phyloP scores from a whole-genome alignment of 2,329 filamentous ascomycete species.

The Penicillium sclerotigenum region DNA sequence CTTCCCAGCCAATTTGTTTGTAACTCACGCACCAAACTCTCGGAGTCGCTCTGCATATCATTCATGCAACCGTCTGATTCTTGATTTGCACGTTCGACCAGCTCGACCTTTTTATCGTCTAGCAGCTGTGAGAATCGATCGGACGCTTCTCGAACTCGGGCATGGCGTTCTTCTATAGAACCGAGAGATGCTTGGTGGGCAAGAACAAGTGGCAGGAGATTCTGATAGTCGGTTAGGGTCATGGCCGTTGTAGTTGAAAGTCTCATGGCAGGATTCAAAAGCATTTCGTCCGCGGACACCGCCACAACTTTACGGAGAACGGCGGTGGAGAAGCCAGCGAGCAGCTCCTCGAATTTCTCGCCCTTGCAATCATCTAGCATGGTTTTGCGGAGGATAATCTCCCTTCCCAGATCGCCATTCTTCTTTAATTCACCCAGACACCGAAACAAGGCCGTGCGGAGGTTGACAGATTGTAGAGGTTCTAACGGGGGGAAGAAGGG shows the following conservation, averaged over 20 bases:
- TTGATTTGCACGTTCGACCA: constrained; percentile 41
- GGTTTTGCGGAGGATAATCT: constrained; percentile 79
- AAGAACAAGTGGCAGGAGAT: constrained; percentile 63
- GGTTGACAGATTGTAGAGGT: constrained; percentile 83
- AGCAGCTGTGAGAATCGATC: constrained; percentile 63
- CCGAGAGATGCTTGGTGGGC: constrained; percentile 68
- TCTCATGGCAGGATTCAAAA: constrained; percentile 51
- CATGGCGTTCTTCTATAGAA: constrained; percentile 58
- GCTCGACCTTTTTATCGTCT: constrained; percentile 58
- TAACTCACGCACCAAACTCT: constrained; percentile 47
- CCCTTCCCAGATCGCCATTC: constrained; percentile 74
- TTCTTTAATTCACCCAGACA: constrained; percentile 84
- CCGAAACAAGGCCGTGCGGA: constrained; percentile 78
- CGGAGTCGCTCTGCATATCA: constrained; percentile 37
- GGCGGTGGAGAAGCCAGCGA: constrained; percentile 77
- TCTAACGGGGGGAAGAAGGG: constrained; percentile 90
- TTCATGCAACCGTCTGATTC: constrained; percentile 21
- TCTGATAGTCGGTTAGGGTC: constrained; percentile 34
- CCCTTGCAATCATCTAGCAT: constrained; percentile 97
- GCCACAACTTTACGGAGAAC: constrained; percentile 70
- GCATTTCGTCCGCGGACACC: constrained; percentile 36
- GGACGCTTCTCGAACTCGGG: constrained; percentile 58
- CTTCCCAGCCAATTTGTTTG: constrained; percentile 75
- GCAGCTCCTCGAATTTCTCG: constrained; percentile 80
- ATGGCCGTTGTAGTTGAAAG: constrained; percentile 53